These are phyloP conservation scores for Nepenthes gracilis DNA, from an alignment of 148 eudicot species.

Conservation along the genomic window DNA sequence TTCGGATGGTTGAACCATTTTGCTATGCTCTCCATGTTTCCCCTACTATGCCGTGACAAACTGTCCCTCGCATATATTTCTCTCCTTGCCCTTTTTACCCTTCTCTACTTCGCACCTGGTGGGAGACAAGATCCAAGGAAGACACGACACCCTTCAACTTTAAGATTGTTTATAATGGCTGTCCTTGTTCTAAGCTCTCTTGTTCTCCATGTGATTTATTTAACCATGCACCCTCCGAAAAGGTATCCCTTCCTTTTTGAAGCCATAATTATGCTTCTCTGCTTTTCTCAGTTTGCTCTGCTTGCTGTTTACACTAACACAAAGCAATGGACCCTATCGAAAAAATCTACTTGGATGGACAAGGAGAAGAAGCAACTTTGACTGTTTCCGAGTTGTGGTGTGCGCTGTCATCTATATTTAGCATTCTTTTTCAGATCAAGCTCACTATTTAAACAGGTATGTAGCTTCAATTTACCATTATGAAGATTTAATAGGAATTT, in stretches of 20 bases:
- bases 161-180: slow-evolving; percentile 17
- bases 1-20: slow-evolving; percentile 61
- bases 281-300: slow-evolving; percentile 79
- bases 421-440: no score
- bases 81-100: slow-evolving; percentile 48
- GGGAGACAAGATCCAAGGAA: slow-evolving; percentile 16
- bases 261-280: slow-evolving; percentile 73
- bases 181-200: slow-evolving; percentile 30
- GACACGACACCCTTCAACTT: slow-evolving; percentile 6
- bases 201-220: slow-evolving; percentile 49
- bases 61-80: slow-evolving; percentile 57
- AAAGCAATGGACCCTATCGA: slow-evolving; percentile 57
- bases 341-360: slow-evolving; percentile 20
- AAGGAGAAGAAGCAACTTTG: slow-evolving; percentile 36
- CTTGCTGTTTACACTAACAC: slow-evolving; percentile 49
- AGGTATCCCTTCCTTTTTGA: slow-evolving; percentile 88
- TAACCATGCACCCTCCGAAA: slow-evolving; percentile 48
- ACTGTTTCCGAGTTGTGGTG: no score
- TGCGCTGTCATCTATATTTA: no score
- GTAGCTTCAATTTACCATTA: no score
- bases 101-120: slow-evolving; percentile 56
- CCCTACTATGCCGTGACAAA: slow-evolving; percentile 63
- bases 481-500: no score
- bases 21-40: slow-evolving; percentile 84
- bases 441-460: no score